Base-by-base conservation (phyloP, 176 grass and related monocot species). In the Miscanthus lutarioriparius region DNA sequence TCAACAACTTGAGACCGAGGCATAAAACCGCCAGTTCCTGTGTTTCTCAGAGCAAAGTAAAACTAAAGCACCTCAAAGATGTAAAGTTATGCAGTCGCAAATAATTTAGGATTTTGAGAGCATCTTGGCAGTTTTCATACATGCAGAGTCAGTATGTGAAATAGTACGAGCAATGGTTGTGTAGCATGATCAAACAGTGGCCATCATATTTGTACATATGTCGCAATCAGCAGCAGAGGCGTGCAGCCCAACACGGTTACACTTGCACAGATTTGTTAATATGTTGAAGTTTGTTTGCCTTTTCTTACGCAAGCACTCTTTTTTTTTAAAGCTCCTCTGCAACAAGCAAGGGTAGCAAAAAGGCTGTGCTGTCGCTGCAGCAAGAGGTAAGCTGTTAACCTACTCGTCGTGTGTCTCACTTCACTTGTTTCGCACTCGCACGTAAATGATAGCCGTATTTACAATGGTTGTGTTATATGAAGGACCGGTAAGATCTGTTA, bases 71-170 rank as follows among this genome's bases (percentile, higher is more conserved):
- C 7, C 36, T n/a, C 3, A 37, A 67, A 32, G 25, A 80, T 30
- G 23, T 49, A 28, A 43, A 32, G 23, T 41, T 40, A 66, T 59
- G 58, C 16, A 40, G 16, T 49, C 36, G 10, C 58, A 70, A 65
- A 32, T 44, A 78, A 64, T 47, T 67, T 63, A 43, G 4, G 78
- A 47, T 28, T 48, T 80, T 54, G 35, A 64, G n/a, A 23, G 51
- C n/a, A 15, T 70, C 38, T 70, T 45, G 32, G 32, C 67, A 45
- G 11, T 49, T 53, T 74, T 64, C 45, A 32, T 70, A 32, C 22
- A 80, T 25, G n/a, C 38, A 25, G 14, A 30, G 32, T 85, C 53
- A 58, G 74, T 85, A 64, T 79, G 74, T 86, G 67, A 83, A 73
- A 82, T 58, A 82, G 27, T 32, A 64, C 75, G 74, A 88, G 67